Conservation (phyloP, 441 rosid genomes). For the Flueggea neowawraea region DNA sequence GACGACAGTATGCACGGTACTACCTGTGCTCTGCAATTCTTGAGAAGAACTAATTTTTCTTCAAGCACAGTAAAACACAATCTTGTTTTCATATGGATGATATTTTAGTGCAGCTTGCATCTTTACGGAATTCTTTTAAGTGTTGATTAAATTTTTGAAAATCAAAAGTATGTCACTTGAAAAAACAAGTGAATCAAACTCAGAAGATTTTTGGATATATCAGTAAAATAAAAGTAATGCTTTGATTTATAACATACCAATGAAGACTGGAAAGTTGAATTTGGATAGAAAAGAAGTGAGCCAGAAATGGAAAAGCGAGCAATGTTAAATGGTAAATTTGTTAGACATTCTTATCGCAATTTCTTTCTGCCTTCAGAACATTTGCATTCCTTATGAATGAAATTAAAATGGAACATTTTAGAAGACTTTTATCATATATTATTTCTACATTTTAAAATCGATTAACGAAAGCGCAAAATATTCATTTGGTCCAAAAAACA, state of each 20-base stretch:
- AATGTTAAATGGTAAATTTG: too few species aligned
- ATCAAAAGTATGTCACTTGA: background rate
- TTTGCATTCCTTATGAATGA: too few species aligned
- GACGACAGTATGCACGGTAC: slow-evolving; percentile 8
- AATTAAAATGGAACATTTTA: too few species aligned
- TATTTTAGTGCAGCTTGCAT: slow-evolving; percentile 3
- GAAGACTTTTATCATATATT: too few species aligned
- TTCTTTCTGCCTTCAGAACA: too few species aligned
- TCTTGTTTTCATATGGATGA: background rate
- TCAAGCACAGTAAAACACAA: slow-evolving; percentile 1
- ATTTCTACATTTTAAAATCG: too few species aligned
- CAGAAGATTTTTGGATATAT: slow-evolving; percentile 1
- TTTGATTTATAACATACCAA: slow-evolving; percentile 2
- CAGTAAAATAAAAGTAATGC: background rate
- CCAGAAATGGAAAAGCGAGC: too few species aligned
- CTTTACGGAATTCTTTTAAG: slow-evolving; percentile 9
- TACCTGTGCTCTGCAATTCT: slow-evolving; percentile 3
- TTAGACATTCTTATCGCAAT: too few species aligned
- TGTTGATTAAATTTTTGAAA: background rate
- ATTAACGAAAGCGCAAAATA: too few species aligned
- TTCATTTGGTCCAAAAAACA: too few species aligned
- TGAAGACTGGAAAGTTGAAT: background rate
- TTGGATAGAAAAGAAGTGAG: too few species aligned
- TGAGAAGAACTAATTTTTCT: slow-evolving; percentile 5
- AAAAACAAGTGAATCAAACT: slow-evolving; percentile 1